Evolutionary conservation across 768 basidiomycete species (phyloP).

Genomic region (Fomitopsis serialis): DNA sequence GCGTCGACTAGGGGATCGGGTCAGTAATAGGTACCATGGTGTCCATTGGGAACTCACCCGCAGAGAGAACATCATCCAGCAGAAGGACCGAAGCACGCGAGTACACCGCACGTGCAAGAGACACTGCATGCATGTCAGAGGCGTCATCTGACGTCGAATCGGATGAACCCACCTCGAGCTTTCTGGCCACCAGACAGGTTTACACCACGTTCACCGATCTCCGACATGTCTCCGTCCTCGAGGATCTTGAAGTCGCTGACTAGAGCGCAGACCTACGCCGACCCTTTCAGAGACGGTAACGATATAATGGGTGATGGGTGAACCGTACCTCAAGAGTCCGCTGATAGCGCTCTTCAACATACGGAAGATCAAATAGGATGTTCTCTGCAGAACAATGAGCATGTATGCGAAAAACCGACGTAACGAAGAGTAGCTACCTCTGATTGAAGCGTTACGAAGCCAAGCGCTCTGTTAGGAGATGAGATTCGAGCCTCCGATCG

Average conservation of each 20-base stretch:
- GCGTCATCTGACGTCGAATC: neutral
- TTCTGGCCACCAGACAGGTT: constrained; percentile 52
- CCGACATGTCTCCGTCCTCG: constrained; percentile 84
- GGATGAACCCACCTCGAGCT: constrained; percentile 38
- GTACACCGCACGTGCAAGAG: constrained; percentile 82
- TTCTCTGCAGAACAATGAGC: constrained; percentile 39
- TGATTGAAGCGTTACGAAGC: constrained; percentile 70
- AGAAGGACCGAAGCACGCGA: constrained; percentile 78
- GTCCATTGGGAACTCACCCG: constrained; percentile 24
- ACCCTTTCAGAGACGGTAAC: neutral
- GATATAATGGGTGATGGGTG: constrained; percentile 8
- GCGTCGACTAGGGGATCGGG: constrained; percentile 58
- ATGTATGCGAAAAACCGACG: neutral
- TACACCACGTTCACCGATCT: constrained; percentile 85
- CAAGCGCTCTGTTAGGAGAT: constrained; percentile 38
- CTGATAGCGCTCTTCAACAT: constrained; percentile 65
- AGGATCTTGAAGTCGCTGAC: constrained; percentile 73
- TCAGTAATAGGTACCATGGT: neutral
- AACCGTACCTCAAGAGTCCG: constrained; percentile 60
- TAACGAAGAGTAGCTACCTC: constrained; percentile 25
- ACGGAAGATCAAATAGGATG: constrained; percentile 78
- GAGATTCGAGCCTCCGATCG: constrained; percentile 1
- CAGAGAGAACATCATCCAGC: constrained; percentile 75
- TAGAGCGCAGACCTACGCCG: constrained; percentile 45
- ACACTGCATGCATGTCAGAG: constrained; percentile 37